Conservation (phyloP, 1,139 yeast species). For the Kurtzmaniella quercitrusa region DNA sequence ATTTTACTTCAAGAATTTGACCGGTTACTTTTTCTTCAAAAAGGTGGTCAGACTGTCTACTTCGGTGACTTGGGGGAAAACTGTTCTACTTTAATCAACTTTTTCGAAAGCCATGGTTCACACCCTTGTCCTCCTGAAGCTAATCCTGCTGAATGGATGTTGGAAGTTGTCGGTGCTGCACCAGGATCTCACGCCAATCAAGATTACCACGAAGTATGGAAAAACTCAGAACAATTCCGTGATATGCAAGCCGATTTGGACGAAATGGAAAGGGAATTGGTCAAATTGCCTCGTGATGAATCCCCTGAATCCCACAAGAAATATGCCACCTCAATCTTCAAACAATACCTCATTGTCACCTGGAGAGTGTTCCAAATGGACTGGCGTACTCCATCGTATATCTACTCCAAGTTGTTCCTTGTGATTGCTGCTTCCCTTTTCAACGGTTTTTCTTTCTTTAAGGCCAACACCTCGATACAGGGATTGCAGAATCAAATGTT, state of each 20-base stretch:
- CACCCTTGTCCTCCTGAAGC: slow-evolving; percentile 62
- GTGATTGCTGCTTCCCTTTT: slow-evolving; percentile 50
- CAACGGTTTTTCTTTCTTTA: slow-evolving; percentile 73
- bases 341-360: slow-evolving; percentile 51
- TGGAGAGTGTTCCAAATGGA: slow-evolving; percentile 57
- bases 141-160: slow-evolving; percentile 84
- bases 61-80: slow-evolving; percentile 75
- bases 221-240: slow-evolving; percentile 49
- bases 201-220: slow-evolving; percentile 68
- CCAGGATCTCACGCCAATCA: slow-evolving; percentile 67
- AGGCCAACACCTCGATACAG: slow-evolving; percentile 56
- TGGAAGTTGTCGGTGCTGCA: slow-evolving; percentile 76
- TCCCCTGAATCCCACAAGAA: slow-evolving; percentile 28
- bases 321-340: slow-evolving; percentile 43
- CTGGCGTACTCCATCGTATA: slow-evolving; percentile 73
- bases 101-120: slow-evolving; percentile 68
- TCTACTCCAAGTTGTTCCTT: slow-evolving; percentile 62
- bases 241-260: slow-evolving; percentile 39
- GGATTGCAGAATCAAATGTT: slow-evolving; percentile 66
- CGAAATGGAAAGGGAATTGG: slow-evolving; percentile 41
- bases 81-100: slow-evolving; percentile 56
- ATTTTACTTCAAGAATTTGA: slow-evolving; percentile 73
- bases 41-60: slow-evolving; percentile 76
- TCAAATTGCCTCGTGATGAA: slow-evolving; percentile 30
- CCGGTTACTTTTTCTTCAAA: slow-evolving; percentile 65